Evolutionary conservation across 495 filamentous ascomycete genomes (phyloP).

Genomic region (Talaromyces borbonicus): DNA sequence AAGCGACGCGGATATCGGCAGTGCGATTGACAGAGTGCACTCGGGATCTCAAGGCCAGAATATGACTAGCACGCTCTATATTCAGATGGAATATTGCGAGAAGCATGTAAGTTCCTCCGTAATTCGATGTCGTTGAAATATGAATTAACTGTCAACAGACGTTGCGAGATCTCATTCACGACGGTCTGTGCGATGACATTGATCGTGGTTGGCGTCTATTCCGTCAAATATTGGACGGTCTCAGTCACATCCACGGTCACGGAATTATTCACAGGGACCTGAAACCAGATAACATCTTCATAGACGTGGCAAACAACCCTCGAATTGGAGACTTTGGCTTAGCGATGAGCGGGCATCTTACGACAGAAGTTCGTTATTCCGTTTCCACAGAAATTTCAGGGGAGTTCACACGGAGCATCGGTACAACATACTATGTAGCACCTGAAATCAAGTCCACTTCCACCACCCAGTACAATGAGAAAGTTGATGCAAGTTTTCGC

Average conservation of each 20-base stretch:
- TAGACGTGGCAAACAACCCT: conserved; percentile 79
- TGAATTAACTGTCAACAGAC: conserved; percentile 43
- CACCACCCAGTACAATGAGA: conserved; percentile 72
- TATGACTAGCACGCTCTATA: conserved; percentile 57
- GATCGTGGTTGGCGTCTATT: conserved; percentile 84
- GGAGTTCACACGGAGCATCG: conserved; percentile 74
- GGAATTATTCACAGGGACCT: conserved; percentile 94
- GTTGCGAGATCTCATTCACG: conserved; percentile 78
- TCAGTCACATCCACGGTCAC: conserved; percentile 81
- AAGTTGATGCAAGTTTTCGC: conserved; percentile 67
- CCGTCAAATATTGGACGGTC: conserved; percentile 81
- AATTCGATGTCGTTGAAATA: neutral
- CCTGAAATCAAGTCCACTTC: conserved; percentile 73
- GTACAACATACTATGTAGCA: conserved; percentile 91
- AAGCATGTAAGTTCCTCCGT: conserved; percentile 51
- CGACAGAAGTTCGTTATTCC: conserved; percentile 38
- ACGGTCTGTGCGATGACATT: conserved; percentile 57
- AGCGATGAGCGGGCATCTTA: conserved; percentile 77
- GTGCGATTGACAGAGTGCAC: conserved; percentile 22
- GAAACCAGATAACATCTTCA: conserved; percentile 98
- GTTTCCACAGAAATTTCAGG: conserved; percentile 38
- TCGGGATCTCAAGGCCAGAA: conserved; percentile 33
- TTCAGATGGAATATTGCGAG: conserved; percentile 97
- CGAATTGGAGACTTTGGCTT: conserved; percentile 96
- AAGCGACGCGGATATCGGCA: conserved; percentile 17